Conservation (phyloP, 2,329 filamentous ascomycete species). For the Dactylellina haptotyla region DNA sequence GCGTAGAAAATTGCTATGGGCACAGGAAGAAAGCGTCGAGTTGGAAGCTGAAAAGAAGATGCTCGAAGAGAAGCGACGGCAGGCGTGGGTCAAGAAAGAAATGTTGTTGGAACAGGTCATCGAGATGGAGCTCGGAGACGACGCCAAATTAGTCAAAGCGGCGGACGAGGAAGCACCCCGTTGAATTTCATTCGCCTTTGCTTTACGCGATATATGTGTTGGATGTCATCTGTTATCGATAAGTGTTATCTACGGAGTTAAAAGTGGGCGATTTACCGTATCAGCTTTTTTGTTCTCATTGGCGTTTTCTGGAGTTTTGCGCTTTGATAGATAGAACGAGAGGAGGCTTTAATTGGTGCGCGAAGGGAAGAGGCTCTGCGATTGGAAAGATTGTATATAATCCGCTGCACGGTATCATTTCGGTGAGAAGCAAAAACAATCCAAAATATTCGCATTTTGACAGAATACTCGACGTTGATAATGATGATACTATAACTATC, state of each 20-base stretch:
- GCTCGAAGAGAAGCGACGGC: slow-evolving; percentile 73
- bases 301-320: slow-evolving; percentile 21
- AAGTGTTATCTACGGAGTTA: slow-evolving; percentile 34
- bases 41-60: slow-evolving; percentile 73
- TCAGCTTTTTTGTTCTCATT: background rate
- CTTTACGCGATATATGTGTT: background rate
- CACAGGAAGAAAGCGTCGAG: slow-evolving; percentile 72
- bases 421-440: background rate
- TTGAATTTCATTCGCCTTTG: slow-evolving; percentile 7
- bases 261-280: slow-evolving; percentile 43
- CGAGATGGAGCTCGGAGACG: slow-evolving; percentile 74
- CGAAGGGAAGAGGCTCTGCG: background rate
- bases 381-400: background rate
- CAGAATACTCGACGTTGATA: too few relatives aligned
- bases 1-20: slow-evolving; percentile 76
- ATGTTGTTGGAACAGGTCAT: slow-evolving; percentile 78
- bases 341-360: background rate
- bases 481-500: background rate
- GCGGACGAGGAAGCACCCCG: slow-evolving; percentile 25
- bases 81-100: slow-evolving; percentile 84
- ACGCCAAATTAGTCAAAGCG: slow-evolving; percentile 67
- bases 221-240: slow-evolving; percentile 15
- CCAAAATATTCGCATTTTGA: slow-evolving; percentile 4
- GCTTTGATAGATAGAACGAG: slow-evolving; percentile 25
- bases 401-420: too few relatives aligned